phyloP scores from a whole-genome alignment of 2,329 filamentous ascomycete species.

The Trichoderma gracile region DNA sequence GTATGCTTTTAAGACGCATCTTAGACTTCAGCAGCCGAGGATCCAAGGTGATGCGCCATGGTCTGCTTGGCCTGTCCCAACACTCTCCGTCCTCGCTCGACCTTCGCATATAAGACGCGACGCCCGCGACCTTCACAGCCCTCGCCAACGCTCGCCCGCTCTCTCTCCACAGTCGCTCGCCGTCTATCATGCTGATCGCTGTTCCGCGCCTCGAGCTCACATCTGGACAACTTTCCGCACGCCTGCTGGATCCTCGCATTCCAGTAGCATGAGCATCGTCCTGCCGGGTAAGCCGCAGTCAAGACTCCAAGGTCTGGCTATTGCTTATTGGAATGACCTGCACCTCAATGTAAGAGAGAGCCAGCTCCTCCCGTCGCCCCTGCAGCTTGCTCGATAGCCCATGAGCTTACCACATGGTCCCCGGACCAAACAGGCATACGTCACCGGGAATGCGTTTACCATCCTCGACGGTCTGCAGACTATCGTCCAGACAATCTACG shows the following conservation, averaged over 20 bases:
- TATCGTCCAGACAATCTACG: slow-evolving; percentile 87
- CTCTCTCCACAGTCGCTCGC: not conserved
- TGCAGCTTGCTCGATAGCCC: not conserved
- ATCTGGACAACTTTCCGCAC: slow-evolving; percentile 12
- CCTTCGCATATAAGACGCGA: not conserved
- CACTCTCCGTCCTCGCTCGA: not conserved
- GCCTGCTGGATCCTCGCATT: slow-evolving; percentile 5
- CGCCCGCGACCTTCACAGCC: not conserved
- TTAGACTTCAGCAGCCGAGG: not conserved
- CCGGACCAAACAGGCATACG: slow-evolving; percentile 65
- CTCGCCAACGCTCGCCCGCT: not conserved
- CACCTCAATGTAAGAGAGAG: slow-evolving; percentile 67
- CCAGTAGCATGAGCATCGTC: slow-evolving; percentile 68
- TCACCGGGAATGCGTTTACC: slow-evolving; percentile 84
- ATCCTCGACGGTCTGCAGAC: slow-evolving; percentile 73
- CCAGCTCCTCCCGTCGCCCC: not conserved
- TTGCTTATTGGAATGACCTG: slow-evolving; percentile 69
- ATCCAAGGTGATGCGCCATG: not conserved
- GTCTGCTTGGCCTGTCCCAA: slow-evolving; percentile 1
- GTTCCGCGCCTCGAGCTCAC: slow-evolving; percentile 10
- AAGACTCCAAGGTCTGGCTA: slow-evolving; percentile 74
- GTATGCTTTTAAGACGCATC: not conserved
- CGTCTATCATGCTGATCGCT: slow-evolving; percentile 15
- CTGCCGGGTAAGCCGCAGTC: slow-evolving; percentile 77
- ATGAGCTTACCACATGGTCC: not conserved